These are phyloP conservation scores for Pseudocercospora cruenta DNA, from an alignment of 2,329 filamentous ascomycete species.

Conservation along the genomic window DNA sequence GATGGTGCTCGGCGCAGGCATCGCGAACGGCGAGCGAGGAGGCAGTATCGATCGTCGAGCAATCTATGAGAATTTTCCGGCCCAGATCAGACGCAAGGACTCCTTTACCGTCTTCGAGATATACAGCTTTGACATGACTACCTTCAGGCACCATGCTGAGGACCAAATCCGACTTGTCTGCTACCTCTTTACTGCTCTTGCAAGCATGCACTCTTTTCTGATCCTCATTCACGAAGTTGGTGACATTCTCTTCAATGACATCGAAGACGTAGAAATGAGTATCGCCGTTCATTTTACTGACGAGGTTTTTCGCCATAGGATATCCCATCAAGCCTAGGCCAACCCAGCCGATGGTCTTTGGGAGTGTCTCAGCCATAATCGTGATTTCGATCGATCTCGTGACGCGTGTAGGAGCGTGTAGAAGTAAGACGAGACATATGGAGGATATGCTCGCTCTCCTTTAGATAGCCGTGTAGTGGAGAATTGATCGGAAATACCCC, in stretches of 20 bases:
- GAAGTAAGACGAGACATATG: background rate
- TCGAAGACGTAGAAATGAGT: slow-evolving; percentile 55
- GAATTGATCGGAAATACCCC: background rate
- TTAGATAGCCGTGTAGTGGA: background rate
- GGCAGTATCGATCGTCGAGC: slow-evolving; percentile 59
- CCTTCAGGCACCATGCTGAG: slow-evolving; percentile 61
- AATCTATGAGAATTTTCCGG: slow-evolving; percentile 57
- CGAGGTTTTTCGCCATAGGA: slow-evolving; percentile 57
- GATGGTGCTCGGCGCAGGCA: slow-evolving; percentile 43
- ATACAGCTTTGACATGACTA: slow-evolving; percentile 55
- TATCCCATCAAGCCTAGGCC: slow-evolving; percentile 61
- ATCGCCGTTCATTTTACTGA: slow-evolving; percentile 49
- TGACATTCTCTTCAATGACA: slow-evolving; percentile 48
- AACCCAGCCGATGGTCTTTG: slow-evolving; percentile 52
- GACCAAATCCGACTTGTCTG: slow-evolving; percentile 55
- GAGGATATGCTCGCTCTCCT: background rate
- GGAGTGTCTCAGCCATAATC: slow-evolving; percentile 31
- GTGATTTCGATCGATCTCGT: background rate
- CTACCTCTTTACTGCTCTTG: slow-evolving; percentile 52
- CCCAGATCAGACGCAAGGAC: slow-evolving; percentile 47
- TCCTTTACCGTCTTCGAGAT: slow-evolving; percentile 50
- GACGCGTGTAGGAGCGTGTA: background rate
- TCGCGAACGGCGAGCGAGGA: slow-evolving; percentile 54
- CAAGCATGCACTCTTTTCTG: slow-evolving; percentile 45
- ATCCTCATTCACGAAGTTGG: slow-evolving; percentile 49